These are phyloP conservation scores for Agaricus blazei DNA, from an alignment of 768 basidiomycete species.

Conservation along the genomic window DNA sequence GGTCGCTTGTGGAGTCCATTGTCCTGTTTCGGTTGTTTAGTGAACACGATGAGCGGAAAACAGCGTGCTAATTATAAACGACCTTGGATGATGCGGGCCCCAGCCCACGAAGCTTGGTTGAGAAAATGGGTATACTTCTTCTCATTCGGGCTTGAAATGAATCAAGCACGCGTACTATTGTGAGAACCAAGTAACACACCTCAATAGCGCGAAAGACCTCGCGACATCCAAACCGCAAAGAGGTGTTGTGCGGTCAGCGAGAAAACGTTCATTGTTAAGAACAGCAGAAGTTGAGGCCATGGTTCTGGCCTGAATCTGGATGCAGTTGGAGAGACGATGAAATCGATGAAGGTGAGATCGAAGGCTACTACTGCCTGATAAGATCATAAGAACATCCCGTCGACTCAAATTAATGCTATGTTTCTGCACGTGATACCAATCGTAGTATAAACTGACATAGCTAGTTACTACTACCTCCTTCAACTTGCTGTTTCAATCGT, in stretches of 20 bases:
- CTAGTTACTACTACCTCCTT: too few relatives aligned
- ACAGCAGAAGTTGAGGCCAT: constrained; percentile 22
- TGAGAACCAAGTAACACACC: constrained; percentile 27
- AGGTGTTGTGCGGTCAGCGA: constrained; percentile 75
- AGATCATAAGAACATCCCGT: not conserved
- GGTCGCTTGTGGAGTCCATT: constrained; percentile 73
- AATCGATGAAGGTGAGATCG: constrained; percentile 11
- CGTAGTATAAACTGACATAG: too few relatives aligned
- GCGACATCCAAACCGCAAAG: constrained; percentile 67
- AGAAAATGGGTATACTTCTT: constrained; percentile 77
- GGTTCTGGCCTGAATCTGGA: constrained; percentile 10
- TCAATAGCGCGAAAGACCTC: constrained; percentile 65
- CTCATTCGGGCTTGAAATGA: constrained; percentile 52
- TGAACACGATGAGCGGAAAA: not conserved
- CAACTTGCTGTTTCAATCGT: constrained; percentile 31
- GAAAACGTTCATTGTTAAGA: constrained; percentile 52
- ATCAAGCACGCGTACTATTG: constrained; percentile 5
- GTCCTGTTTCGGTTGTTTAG: constrained; percentile 34
- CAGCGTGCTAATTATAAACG: not conserved
- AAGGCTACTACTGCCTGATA: not conserved
- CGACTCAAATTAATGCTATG: too few relatives aligned
- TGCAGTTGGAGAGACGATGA: constrained; percentile 10
- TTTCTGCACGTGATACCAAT: too few relatives aligned
- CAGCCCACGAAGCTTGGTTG: constrained; percentile 75
- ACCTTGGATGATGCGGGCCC: constrained; percentile 75